Evolutionary conservation across 208 protist species (phyloP), one percentile per base, ranked within the genome.

Genomic region (Wallacemonas sp.): DNA sequence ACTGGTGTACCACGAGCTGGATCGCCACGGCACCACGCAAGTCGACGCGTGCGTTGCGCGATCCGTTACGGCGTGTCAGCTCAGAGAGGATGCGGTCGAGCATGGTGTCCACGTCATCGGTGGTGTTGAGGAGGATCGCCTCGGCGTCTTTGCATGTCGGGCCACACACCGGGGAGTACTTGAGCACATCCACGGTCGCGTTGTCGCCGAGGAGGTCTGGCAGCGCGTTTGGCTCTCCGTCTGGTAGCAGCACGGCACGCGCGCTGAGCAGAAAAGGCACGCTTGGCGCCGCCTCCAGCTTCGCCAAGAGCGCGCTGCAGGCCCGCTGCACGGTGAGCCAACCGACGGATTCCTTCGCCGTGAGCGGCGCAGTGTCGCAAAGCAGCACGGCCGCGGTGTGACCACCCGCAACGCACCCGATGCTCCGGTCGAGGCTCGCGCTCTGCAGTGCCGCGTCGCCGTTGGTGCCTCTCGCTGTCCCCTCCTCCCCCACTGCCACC

Each of bases 81-180:
- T 68, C 24, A 5, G 30, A 8, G 30, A 30, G 52, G 14, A 58
- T 16, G 30, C 54, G 30, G 23, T 64, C 26, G 17, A 83, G 48
- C 9, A 67, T 46, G 6, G 29, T 56, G 41, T 78, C 74, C 34
- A 83, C 70, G 30, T 78, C 69, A n/a, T 56, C 65, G 33, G 69
- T 19, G 30, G 54, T 64, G n/a, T 44, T 58, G 38, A 83, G 65
- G 0, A 47, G 69, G 19, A 72, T 29, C 23, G 65, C 30, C 16
- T 46, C 68, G 11, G 70, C 67, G 26, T 78, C 69, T 1, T 61
- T 68, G 0, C 54, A 47, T 1, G 55, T 34, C 9, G 78, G 78
- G 24, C 78, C 78, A 39, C 73, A 83, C 48, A 83, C 67, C 0
- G 78, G 78, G 14, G 78, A 83, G 52, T 71, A 68, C 39, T 77